Base-by-base conservation (phyloP, 495 filamentous ascomycete species). In the Massariosphaeria phaeospora region DNA sequence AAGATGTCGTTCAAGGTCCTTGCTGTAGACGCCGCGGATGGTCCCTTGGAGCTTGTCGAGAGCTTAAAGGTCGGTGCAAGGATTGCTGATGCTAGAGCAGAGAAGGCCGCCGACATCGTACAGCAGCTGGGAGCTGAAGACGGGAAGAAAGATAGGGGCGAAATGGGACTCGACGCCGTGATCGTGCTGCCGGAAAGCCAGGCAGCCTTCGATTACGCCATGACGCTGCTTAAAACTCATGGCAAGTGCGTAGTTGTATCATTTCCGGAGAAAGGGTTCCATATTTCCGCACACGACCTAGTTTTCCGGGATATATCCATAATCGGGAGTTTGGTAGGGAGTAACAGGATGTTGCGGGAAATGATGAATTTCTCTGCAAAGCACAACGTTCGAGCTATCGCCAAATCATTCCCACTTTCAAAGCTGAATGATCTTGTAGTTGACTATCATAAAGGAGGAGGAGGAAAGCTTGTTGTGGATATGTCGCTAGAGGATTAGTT, bases 181-280 rank as follows among this genome's bases (percentile, higher is more conserved):
- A 64, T 76, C 24, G 65, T 75, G 15, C 54, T 75, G 12, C 73
- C 72, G 5, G 73, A 75, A 47, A 67, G 61, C 30, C 72, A 75
- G 55, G 48, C 38, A 11, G 63, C 54, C 8, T 68, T 66, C 47
- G 50, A 76, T 40, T 76, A 72, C 44, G 72, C 69, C 18, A 61
- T 72, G 41, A 57, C 20, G 10, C 56, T 76, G n/a, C 43, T 74
- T 18, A 61, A 63, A 48, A 70, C 69, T 36, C 70, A 72, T 40
- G 69, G 72, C 0, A 66, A 52, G 30, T 71, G 70, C 52, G 66
- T 74, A 9, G 57, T 73, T 0, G 72, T 76, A 10, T 69, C 48
- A 9, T 66, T 67, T 34, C 66, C 72, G 2, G 64, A 68, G 30
- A 55, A 60, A 3, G 70, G 70, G 17, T 73, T 75, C 44, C 63